phyloP scores from a whole-genome alignment of 495 filamentous ascomycete genomes.

The Annulohypoxylon maeteangense region DNA sequence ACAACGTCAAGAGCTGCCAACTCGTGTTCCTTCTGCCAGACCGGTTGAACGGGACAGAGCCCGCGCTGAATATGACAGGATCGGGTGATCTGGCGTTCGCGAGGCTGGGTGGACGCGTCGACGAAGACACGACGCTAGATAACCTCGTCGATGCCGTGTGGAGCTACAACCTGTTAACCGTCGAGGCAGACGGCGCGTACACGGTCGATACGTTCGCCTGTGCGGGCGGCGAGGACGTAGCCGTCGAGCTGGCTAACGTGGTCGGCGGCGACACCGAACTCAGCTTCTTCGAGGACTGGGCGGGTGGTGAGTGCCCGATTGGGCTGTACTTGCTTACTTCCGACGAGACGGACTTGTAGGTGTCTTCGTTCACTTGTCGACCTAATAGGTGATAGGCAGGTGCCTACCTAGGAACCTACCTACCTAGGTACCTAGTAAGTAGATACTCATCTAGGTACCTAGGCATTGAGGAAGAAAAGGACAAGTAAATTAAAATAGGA shows the following conservation, averaged over 20 bases:
- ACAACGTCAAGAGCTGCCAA: constrained; percentile 68
- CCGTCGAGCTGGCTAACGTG: constrained; percentile 62
- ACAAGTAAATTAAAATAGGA: neutral
- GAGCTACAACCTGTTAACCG: constrained; percentile 59
- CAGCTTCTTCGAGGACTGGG: constrained; percentile 73
- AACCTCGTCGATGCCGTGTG: constrained; percentile 58
- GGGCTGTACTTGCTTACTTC: constrained; percentile 68
- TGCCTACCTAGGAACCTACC: neutral
- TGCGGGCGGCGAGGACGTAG: constrained; percentile 61
- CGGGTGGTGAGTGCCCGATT: constrained; percentile 69
- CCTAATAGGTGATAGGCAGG: too few relatives aligned
- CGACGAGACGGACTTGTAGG: constrained; percentile 21
- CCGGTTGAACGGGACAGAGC: constrained; percentile 58
- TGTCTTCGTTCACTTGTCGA: neutral
- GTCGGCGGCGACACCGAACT: constrained; percentile 59
- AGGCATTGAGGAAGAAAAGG: too few relatives aligned
- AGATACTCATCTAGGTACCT: too few relatives aligned
- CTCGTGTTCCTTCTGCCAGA: constrained; percentile 74
- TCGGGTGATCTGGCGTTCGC: constrained; percentile 66
- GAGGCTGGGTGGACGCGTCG: constrained; percentile 53
- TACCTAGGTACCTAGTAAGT: neutral
- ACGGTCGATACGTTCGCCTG: constrained; percentile 67
- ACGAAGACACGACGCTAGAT: constrained; percentile 61
- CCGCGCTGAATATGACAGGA: constrained; percentile 68
- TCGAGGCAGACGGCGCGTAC: constrained; percentile 67